These are phyloP conservation scores for Saccharomycopsis fibuligera DNA, from an alignment of 805 yeast genomes.

Conservation along the genomic window DNA sequence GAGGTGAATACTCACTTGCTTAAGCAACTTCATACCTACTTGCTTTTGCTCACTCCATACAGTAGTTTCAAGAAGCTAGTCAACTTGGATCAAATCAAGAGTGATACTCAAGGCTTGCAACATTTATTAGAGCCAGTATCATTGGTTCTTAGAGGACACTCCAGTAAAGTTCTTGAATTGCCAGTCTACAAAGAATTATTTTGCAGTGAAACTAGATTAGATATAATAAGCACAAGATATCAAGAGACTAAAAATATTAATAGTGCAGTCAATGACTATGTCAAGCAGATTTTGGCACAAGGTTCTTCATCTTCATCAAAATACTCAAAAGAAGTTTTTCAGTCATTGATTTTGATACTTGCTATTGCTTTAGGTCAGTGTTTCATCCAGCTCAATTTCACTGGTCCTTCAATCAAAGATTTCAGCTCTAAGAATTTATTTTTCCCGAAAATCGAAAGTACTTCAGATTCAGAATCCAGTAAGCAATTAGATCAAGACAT, in stretches of 20 bases:
- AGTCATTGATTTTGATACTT: constrained; percentile 21
- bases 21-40: constrained; percentile 6
- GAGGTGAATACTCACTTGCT: too few species aligned
- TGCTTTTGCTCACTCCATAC: constrained; percentile 12
- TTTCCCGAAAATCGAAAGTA: constrained; percentile 16
- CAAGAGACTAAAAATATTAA: background rate
- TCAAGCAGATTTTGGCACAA: background rate
- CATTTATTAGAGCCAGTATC: constrained; percentile 9
- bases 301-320: background rate
- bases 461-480: background rate
- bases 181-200: constrained; percentile 4
- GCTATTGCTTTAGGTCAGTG: constrained; percentile 61
- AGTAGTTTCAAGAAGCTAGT: constrained; percentile 5
- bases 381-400: constrained; percentile 70
- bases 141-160: constrained; percentile 23
- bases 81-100: constrained; percentile 8
- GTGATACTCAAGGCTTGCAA: background rate
- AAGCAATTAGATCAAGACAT: constrained; percentile 21
- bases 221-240: background rate
- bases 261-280: background rate
- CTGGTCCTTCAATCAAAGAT: constrained; percentile 62
- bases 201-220: constrained; percentile 15
- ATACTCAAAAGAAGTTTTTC: constrained; percentile 1
- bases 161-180: constrained; percentile 20
- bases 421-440: constrained; percentile 13